Evolutionary conservation across 306 rosid genomes (phyloP).

Genomic region (Crataegus laevigata): DNA sequence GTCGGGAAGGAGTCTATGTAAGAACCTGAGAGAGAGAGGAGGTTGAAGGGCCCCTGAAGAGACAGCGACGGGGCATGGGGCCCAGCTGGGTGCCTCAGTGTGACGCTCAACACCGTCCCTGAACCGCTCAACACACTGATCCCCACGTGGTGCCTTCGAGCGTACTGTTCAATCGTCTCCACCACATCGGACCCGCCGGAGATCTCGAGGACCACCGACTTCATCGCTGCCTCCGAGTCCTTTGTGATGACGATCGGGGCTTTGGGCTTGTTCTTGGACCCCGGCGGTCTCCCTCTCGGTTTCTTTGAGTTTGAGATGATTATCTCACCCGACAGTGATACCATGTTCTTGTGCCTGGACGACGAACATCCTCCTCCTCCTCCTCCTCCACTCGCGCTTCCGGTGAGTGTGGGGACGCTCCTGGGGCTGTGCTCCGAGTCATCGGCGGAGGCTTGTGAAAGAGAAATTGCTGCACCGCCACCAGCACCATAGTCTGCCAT

Average conservation of each 20-base stretch:
- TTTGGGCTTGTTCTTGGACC: slow-evolving; percentile 61
- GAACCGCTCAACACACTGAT: slow-evolving; percentile 30
- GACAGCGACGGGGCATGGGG: slow-evolving; percentile 27
- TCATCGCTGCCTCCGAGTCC: slow-evolving; percentile 14
- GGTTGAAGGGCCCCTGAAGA: slow-evolving; percentile 13
- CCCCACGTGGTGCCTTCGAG: slow-evolving; percentile 10
- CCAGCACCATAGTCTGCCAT: slow-evolving; percentile 21
- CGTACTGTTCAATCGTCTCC: slow-evolving; percentile 28
- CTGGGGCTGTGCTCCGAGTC: slow-evolving; percentile 26
- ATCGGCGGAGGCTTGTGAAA: slow-evolving; percentile 16
- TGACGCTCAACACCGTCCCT: slow-evolving; percentile 36
- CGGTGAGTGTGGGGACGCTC: slow-evolving; percentile 8
- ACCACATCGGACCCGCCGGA: slow-evolving; percentile 42
- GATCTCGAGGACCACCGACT: slow-evolving; percentile 34
- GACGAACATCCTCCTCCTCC: slow-evolving; percentile 2
- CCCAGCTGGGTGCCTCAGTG: slow-evolving; percentile 14
- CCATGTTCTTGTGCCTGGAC: slow-evolving; percentile 3
- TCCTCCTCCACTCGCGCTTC: not conserved
- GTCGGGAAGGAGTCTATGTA: not conserved
- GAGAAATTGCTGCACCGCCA: slow-evolving; percentile 4
- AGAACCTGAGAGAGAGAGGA: not conserved
- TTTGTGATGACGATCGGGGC: slow-evolving; percentile 33
- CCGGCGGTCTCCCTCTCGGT: slow-evolving; percentile 60
- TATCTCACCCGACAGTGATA: not conserved
- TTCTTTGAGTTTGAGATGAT: slow-evolving; percentile 5